Percentiles rank a stretch among this genome's conserved stretches.
These are phyloP conservation scores for Hemisphaericaspora nanyangensis DNA, from an alignment of 805 yeast genomes.

Conservation along the genomic window DNA sequence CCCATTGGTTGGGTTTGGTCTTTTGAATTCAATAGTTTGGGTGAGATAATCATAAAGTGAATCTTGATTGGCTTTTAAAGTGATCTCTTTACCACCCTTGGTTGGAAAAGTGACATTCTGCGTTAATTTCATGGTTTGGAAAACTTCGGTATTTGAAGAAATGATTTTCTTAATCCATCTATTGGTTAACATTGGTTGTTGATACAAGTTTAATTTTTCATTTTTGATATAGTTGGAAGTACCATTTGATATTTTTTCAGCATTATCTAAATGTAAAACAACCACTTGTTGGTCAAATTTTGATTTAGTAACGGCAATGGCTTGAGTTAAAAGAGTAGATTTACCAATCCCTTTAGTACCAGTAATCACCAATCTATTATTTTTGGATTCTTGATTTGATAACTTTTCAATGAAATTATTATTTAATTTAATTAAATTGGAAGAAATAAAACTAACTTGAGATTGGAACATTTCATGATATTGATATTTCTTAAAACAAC, in stretches of 20 bases:
- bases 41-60: constrained; percentile 43
- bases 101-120: constrained; percentile 29
- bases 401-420: constrained; percentile 36
- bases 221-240: constrained; percentile 63
- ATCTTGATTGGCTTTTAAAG: constrained; percentile 30
- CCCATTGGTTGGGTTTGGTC: constrained; percentile 38
- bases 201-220: constrained; percentile 45
- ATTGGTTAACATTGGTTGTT: constrained; percentile 76
- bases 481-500: constrained; percentile 66
- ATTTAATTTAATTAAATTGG: constrained; percentile 41
- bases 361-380: constrained; percentile 51
- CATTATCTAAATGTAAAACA: constrained; percentile 61
- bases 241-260: constrained; percentile 66
- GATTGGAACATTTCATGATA: constrained; percentile 59
- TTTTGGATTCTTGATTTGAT: constrained; percentile 17
- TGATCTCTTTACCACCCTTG: constrained; percentile 25
- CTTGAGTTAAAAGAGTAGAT: constrained; percentile 66
- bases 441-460: constrained; percentile 58
- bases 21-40: constrained; percentile 37
- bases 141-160: constrained; percentile 30
- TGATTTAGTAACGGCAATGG: constrained; percentile 50
- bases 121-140: constrained; percentile 32
- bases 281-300: constrained; percentile 34
- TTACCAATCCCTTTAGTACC: constrained; percentile 82
- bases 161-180: constrained; percentile 50